These are phyloP conservation scores for Penicillium sclerotiorum DNA, from an alignment of 2,329 filamentous ascomycete genomes.

Conservation along the genomic window DNA sequence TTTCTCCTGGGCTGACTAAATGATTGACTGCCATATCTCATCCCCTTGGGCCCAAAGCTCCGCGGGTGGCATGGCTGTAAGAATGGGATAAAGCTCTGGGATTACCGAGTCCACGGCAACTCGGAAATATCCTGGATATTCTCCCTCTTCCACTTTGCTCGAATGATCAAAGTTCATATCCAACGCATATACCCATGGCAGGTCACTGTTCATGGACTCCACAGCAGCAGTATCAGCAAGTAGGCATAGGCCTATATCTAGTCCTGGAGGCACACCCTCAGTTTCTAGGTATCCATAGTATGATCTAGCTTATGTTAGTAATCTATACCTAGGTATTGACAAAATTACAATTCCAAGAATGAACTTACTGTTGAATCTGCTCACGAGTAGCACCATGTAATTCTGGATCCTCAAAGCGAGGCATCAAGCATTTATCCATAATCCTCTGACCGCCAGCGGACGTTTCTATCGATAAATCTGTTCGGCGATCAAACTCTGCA, in stretches of 20 bases:
- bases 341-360: not conserved
- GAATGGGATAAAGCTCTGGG: conserved; percentile 3
- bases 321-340: not conserved
- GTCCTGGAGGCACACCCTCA: conserved; percentile 2
- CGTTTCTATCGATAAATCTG: not conserved
- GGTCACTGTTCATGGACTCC: not conserved
- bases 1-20: not conserved
- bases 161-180: conserved; percentile 1
- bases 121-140: conserved; percentile 5
- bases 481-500: not conserved
- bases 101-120: not conserved
- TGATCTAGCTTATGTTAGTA: not conserved
- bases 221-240: not conserved
- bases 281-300: not conserved
- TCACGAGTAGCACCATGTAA: conserved; percentile 1
- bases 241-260: not conserved
- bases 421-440: conserved; percentile 4
- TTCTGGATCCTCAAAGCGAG: conserved; percentile 1
- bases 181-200: conserved; percentile 1
- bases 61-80: conserved; percentile 2
- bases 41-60: not conserved
- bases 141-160: not conserved
- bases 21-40: not conserved
- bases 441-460: not conserved
- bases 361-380: not conserved